phyloP scores from a whole-genome alignment of 78 protist genomes.

The Emiliania huxleyi region DNA sequence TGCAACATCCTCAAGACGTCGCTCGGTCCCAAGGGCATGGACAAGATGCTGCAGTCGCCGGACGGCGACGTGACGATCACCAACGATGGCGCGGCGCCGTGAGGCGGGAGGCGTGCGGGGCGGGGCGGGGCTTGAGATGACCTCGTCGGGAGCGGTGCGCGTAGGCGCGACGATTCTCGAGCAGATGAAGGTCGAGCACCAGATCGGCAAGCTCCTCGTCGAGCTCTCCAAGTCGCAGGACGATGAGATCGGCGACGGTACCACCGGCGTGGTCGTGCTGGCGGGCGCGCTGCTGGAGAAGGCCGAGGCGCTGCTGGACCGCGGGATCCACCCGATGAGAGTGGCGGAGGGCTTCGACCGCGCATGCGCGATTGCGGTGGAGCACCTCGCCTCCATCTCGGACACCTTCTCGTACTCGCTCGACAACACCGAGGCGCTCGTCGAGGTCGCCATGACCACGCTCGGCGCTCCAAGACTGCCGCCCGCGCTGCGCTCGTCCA shows the following conservation, averaged over 20 bases:
- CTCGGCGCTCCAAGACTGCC: constrained; percentile 95
- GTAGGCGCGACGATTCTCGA: constrained; percentile 93
- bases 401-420: constrained; percentile 60
- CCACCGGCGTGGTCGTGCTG: constrained; percentile 99
- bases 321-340: constrained; percentile 96
- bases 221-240: constrained; percentile 98
- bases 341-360: constrained; percentile 90
- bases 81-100: constrained; percentile 99
- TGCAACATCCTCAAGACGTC: constrained; percentile 90
- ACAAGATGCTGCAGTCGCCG: constrained; percentile 93
- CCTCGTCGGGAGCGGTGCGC: too few species aligned
- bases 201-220: constrained; percentile 85
- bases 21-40: constrained; percentile 89
- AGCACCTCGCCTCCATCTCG: constrained; percentile 65
- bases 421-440: constrained; percentile 72
- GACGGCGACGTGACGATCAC: constrained; percentile 97
- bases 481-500: background rate
- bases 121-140: too few species aligned
- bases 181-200: constrained; percentile 60
- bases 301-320: constrained; percentile 88
- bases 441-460: constrained; percentile 92
- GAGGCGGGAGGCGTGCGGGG: too few species aligned
- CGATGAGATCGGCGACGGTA: constrained; percentile 99
- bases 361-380: constrained; percentile 55
- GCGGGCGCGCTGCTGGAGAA: constrained; percentile 99